These are phyloP conservation scores for Neospermospora avenae DNA, from an alignment of 2,329 filamentous ascomycete genomes.

Conservation along the genomic window DNA sequence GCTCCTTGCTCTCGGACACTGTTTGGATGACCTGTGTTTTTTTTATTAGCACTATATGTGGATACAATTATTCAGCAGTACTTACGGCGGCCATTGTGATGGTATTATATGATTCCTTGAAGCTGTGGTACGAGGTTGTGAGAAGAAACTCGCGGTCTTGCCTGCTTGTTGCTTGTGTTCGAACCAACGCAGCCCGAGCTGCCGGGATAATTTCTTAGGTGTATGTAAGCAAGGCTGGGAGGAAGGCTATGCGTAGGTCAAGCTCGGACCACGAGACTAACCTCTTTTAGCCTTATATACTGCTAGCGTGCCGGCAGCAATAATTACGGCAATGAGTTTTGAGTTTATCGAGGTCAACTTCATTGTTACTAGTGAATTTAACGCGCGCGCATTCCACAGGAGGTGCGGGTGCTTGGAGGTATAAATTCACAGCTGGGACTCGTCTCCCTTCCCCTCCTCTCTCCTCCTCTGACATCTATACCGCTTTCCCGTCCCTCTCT, in stretches of 20 bases:
- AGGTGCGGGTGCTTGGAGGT: not conserved
- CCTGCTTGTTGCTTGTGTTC: not conserved
- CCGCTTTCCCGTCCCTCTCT: not conserved
- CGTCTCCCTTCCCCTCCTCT: not conserved
- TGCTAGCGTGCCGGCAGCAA: not conserved
- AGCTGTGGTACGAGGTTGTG: conserved; percentile 6
- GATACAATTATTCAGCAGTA: not conserved
- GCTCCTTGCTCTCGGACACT: conserved; percentile 91
- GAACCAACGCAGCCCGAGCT: not conserved
- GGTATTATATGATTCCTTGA: not conserved
- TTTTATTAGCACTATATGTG: conserved; percentile 7
- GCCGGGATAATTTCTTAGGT: not conserved
- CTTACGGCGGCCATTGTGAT: conserved; percentile 33
- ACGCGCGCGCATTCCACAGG: not conserved
- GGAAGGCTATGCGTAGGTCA: not conserved
- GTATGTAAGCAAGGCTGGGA: not conserved
- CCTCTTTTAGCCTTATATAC: not conserved
- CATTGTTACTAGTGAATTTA: not conserved
- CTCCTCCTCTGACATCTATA: not conserved
- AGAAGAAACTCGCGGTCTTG: not conserved
- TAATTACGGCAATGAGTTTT: not conserved
- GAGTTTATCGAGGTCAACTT: not conserved
- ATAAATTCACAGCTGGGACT: not conserved
- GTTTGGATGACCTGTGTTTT: conserved; percentile 63
- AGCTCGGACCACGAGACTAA: not conserved